Evolutionary conservation across 2,329 filamentous ascomycete genomes (phyloP).

Genomic region (Fusarium devonianum): DNA sequence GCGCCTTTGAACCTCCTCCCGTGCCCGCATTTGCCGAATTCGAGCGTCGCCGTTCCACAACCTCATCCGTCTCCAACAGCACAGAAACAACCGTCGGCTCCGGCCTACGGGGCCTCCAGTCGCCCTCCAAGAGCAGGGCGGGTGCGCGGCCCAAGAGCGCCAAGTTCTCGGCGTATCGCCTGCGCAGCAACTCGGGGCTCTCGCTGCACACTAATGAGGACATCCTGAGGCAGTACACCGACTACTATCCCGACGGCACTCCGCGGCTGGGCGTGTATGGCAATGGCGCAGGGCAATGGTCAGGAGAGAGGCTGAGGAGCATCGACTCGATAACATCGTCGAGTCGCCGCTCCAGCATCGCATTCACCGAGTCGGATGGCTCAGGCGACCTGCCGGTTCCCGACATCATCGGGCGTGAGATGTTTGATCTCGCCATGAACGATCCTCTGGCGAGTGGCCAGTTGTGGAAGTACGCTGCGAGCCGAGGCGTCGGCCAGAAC

Average conservation of each 20-base stretch:
- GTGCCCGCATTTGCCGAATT: slow-evolving; percentile 38
- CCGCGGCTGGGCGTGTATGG: slow-evolving; percentile 38
- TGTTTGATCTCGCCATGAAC: slow-evolving; percentile 59
- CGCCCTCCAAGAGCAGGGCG: slow-evolving; percentile 33
- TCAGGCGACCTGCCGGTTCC: slow-evolving; percentile 45
- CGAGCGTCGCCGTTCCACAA: slow-evolving; percentile 38
- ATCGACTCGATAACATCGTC: slow-evolving; percentile 42
- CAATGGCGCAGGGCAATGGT: slow-evolving; percentile 20
- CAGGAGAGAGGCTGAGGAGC: slow-evolving; percentile 37
- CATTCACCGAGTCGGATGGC: slow-evolving; percentile 39
- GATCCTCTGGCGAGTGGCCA: slow-evolving; percentile 56
- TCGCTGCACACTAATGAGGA: slow-evolving; percentile 54
- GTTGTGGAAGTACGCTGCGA: slow-evolving; percentile 59
- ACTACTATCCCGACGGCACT: slow-evolving; percentile 53
- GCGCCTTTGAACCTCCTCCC: slow-evolving; percentile 38
- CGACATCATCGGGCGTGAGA: slow-evolving; percentile 58
- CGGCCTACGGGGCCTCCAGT: slow-evolving; percentile 29
- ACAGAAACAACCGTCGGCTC: slow-evolving; percentile 24
- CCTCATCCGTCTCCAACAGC: slow-evolving; percentile 29
- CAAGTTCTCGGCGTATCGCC: slow-evolving; percentile 41
- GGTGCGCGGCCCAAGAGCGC: slow-evolving; percentile 39
- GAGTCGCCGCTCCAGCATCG: slow-evolving; percentile 39
- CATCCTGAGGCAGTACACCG: slow-evolving; percentile 54
- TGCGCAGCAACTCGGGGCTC: slow-evolving; percentile 57
- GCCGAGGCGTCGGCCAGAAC: slow-evolving; percentile 55